phyloP scores from a whole-genome alignment of 352 stramenopile genomes.

The Globisporangium abappressorium region DNA sequence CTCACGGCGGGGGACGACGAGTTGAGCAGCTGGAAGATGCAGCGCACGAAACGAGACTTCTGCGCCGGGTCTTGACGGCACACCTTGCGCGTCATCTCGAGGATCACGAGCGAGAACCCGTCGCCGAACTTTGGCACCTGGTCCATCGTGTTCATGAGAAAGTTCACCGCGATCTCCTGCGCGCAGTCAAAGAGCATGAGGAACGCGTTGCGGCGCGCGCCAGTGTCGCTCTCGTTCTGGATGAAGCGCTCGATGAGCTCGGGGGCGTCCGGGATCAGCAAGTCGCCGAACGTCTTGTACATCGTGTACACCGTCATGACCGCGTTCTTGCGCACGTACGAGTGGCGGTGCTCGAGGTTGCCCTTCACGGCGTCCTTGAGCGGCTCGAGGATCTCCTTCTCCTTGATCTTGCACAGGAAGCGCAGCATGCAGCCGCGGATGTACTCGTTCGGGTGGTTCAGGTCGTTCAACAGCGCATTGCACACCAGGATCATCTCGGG shows the following conservation, averaged over 20 bases:
- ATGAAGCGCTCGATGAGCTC: conserved; percentile 98
- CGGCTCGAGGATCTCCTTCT: conserved; percentile 93
- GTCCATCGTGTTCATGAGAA: conserved; percentile 96
- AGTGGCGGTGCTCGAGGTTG: conserved; percentile 98
- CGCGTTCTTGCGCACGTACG: conserved; percentile 99
- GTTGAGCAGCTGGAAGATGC: conserved; percentile 98
- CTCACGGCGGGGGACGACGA: conserved; percentile 89
- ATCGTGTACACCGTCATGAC: conserved; percentile 98
- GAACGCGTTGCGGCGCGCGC: conserved; percentile 97
- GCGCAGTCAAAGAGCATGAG: conserved; percentile 99
- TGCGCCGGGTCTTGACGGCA: conserved; percentile 97
- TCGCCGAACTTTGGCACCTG: conserved; percentile 94
- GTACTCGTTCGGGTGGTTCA: conserved; percentile 99
- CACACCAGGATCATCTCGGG: conserved; percentile 99
- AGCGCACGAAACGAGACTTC: conserved; percentile 99
- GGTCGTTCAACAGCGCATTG: conserved; percentile 99
- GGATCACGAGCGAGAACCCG: conserved; percentile 98
- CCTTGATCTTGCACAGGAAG: conserved; percentile 99
- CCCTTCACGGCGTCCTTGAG: conserved; percentile 92
- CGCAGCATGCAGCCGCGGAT: conserved; percentile 98
- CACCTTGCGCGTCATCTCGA: conserved; percentile 98
- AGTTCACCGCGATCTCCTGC: conserved; percentile 97
- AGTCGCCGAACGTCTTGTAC: conserved; percentile 94
- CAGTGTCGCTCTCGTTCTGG: conserved; percentile 92
- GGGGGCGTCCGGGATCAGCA: conserved; percentile 96